These are phyloP conservation scores for Hygrophoropsis aurantiaca DNA, from an alignment of 768 basidiomycete species.

Conservation along the genomic window DNA sequence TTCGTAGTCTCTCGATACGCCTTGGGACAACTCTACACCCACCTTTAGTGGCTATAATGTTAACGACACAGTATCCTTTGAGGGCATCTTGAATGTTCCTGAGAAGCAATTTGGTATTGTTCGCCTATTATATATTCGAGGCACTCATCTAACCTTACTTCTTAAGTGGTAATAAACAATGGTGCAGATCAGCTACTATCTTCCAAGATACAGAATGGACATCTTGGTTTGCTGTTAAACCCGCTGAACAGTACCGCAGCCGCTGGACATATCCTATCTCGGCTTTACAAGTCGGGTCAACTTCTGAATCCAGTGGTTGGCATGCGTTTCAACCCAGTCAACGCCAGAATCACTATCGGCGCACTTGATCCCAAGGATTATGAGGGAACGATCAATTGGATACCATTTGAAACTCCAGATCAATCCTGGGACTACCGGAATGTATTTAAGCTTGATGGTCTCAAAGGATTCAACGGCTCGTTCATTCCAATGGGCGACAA, in stretches of 20 bases:
- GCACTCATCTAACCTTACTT: not conserved
- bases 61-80: conserved; percentile 19
- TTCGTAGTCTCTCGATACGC: conserved; percentile 14
- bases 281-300: conserved; percentile 16
- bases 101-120: conserved; percentile 15
- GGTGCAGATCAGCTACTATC: conserved; percentile 12
- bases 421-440: conserved; percentile 15
- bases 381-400: conserved; percentile 31
- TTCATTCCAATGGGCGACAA: conserved; percentile 17
- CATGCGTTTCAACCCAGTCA: conserved; percentile 25
- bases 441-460: conserved; percentile 21
- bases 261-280: conserved; percentile 15
- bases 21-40: conserved; percentile 12
- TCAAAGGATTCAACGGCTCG: conserved; percentile 28
- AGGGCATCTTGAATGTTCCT: conserved; percentile 13
- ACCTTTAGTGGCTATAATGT: conserved; percentile 17
- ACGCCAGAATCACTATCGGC: conserved; percentile 30
- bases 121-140: too few species aligned
- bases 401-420: conserved; percentile 20
- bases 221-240: conserved; percentile 23
- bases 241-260: conserved; percentile 15
- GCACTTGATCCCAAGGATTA: conserved; percentile 30
- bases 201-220: conserved; percentile 15
- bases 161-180: conserved; percentile 20
- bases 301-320: conserved; percentile 31